Base-by-base conservation (phyloP, 2,329 filamentous ascomycete species). In the Diaporthe longicolla region DNA sequence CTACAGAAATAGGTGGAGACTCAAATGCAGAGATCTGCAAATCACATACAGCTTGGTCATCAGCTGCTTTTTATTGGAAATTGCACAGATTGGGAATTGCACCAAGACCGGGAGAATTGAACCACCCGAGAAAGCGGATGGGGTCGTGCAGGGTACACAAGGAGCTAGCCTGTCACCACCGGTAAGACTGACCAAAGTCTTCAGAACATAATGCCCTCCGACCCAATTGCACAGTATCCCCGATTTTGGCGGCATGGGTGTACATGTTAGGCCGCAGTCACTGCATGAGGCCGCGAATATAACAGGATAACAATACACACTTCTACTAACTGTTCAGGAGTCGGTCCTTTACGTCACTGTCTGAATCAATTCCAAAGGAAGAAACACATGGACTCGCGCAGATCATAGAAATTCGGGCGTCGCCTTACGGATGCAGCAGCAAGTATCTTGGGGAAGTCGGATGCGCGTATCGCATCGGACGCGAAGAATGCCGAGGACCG, bases 401-500 rank as follows among this genome's bases (percentile, higher is more conserved):
- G 4, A 3, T 65, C 5, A 17, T 5, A 32, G 29, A n/a, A 15
- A 32, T 65, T 19, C 6, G 11, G 7, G 43, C 32, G 11, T 29
- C 17, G 37, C 29, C 13, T 26, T 43, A 4, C 19, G 55, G 4
- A 26, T 45, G n/a, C n/a, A 43, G 35, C 21, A 50, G 8, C 45
- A 9, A 26, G 13, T 19, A 48, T 48, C 26, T n/a, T 48, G 19
- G 19, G 3, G 61, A 66, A 29, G 40, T 52, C 61, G 61, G 45
- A 9, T 24, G 61, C 45, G 26, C 26, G 29, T 17, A 29, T n/a
- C 26, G 35, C 26, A 52, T 35, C 43, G 61, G 61, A 52, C 61
- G 43, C 26, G 61, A 52, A 17, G 26, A 1, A 29, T 66, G 61
- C 61, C 61, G 61, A 65, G 26, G 24, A 65, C 59, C 43, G 61